phyloP scores from a whole-genome alignment of 1,284 basidiomycete genomes.

The Inonotus hispidus region DNA sequence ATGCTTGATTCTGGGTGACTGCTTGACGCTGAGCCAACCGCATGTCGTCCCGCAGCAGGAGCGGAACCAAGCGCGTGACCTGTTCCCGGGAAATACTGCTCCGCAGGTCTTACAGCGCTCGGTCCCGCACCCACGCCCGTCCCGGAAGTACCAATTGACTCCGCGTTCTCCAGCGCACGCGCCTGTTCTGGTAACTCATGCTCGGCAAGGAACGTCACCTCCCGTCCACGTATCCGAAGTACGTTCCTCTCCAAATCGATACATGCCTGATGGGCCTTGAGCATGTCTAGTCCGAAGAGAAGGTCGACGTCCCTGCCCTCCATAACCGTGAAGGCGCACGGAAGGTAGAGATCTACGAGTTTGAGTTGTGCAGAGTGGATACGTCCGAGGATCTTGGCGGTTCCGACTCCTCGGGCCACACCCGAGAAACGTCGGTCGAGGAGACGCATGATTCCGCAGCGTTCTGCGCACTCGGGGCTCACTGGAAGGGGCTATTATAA shows the following conservation, averaged over 20 bases:
- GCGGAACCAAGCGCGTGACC: conserved; percentile 48
- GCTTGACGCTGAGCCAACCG: conserved; percentile 19
- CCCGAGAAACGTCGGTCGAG: conserved; percentile 86
- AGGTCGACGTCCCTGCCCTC: conserved; percentile 93
- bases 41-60: conserved; percentile 27
- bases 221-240: conserved; percentile 82
- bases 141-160: conserved; percentile 13
- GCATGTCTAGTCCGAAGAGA: conserved; percentile 95
- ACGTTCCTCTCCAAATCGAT: conserved; percentile 90
- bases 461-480: conserved; percentile 91
- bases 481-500: conserved; percentile 42
- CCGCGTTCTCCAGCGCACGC: conserved; percentile 36
- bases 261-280: conserved; percentile 93
- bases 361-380: conserved; percentile 94
- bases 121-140: not conserved
- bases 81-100: conserved; percentile 50
- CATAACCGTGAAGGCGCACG: conserved; percentile 94
- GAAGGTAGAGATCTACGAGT: conserved; percentile 75
- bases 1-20: conserved; percentile 50
- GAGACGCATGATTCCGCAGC: conserved; percentile 92
- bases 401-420: conserved; percentile 93
- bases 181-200: conserved; percentile 90
- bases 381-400: conserved; percentile 90
- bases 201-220: conserved; percentile 86
- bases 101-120: not conserved